phyloP scores from a whole-genome alignment of 768 basidiomycete species.

The Pluteus cervinus region DNA sequence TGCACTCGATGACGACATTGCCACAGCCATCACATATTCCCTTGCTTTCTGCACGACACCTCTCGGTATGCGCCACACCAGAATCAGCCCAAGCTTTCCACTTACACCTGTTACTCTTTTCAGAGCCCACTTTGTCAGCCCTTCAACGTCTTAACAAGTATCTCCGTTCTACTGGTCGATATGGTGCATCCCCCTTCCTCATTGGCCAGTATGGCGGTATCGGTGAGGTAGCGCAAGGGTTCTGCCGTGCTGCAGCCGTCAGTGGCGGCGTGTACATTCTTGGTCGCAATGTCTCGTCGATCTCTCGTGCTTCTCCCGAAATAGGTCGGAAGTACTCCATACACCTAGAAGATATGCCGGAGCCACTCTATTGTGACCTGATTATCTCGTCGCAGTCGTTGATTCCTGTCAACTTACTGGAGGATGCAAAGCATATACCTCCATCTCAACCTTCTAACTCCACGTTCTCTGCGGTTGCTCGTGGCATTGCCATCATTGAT shows the following conservation, averaged over 20 bases:
- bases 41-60: constrained; percentile 63
- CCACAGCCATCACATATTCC: constrained; percentile 65
- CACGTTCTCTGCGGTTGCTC: constrained; percentile 35
- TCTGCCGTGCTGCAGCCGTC: constrained; percentile 83
- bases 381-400: constrained; percentile 44
- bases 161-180: constrained; percentile 75
- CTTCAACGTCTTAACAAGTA: constrained; percentile 68
- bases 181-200: constrained; percentile 78
- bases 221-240: constrained; percentile 91
- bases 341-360: constrained; percentile 54
- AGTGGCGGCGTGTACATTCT: constrained; percentile 70
- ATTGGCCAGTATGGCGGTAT: constrained; percentile 93
- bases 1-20: constrained; percentile 49
- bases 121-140: constrained; percentile 64
- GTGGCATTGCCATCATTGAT: constrained; percentile 48
- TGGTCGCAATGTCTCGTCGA: constrained; percentile 37
- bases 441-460: constrained; percentile 5
- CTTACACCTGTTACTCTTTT: neutral
- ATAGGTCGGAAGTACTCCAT: constrained; percentile 42
- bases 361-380: constrained; percentile 46
- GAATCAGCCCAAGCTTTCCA: neutral
- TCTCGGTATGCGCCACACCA: constrained; percentile 49
- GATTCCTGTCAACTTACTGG: constrained; percentile 21
- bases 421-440: constrained; percentile 13
- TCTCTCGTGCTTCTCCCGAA: constrained; percentile 12